Percentiles rank a stretch among this genome's conserved stretches.
Conservation (phyloP, 495 filamentous ascomycete genomes). For the Viridothelium virens region DNA sequence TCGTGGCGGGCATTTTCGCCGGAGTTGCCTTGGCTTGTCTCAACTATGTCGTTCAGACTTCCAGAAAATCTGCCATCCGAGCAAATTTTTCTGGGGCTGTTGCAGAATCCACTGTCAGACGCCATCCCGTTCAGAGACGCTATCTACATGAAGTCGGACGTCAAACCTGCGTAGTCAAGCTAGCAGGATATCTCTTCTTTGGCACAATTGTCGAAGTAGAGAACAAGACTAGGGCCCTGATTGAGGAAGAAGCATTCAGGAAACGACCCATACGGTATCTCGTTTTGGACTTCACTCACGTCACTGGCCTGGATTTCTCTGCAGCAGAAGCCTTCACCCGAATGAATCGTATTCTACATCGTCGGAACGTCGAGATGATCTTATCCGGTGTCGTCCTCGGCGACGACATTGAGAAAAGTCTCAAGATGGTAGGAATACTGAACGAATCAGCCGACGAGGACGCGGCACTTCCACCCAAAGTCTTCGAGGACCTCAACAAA, state of each 20-base stretch:
- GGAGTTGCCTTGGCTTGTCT: conserved; percentile 89
- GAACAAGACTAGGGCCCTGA: conserved; percentile 68
- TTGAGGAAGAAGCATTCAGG: conserved; percentile 72
- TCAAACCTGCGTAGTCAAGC: conserved; percentile 83
- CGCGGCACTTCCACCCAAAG: conserved; percentile 48
- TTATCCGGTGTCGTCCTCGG: conserved; percentile 71
- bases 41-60: conserved; percentile 83
- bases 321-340: conserved; percentile 90
- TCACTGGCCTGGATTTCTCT: conserved; percentile 91
- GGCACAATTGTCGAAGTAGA: conserved; percentile 94
- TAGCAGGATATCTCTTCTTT: conserved; percentile 90
- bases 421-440: conserved; percentile 72
- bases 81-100: conserved; percentile 79
- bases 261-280: conserved; percentile 75
- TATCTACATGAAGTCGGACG: conserved; percentile 76
- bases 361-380: conserved; percentile 65
- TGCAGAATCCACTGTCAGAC: conserved; percentile 81
- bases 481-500: conserved; percentile 85
- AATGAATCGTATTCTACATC: conserved; percentile 71
- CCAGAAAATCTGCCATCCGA: conserved; percentile 75
- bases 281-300: conserved; percentile 80
- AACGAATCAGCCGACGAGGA: conserved; percentile 49
- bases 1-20: conserved; percentile 84
- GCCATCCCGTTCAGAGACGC: conserved; percentile 80
- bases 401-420: conserved; percentile 63